Base-by-base conservation (phyloP, 2,329 filamentous ascomycete genomes). In the Daldinia eschscholtzii region DNA sequence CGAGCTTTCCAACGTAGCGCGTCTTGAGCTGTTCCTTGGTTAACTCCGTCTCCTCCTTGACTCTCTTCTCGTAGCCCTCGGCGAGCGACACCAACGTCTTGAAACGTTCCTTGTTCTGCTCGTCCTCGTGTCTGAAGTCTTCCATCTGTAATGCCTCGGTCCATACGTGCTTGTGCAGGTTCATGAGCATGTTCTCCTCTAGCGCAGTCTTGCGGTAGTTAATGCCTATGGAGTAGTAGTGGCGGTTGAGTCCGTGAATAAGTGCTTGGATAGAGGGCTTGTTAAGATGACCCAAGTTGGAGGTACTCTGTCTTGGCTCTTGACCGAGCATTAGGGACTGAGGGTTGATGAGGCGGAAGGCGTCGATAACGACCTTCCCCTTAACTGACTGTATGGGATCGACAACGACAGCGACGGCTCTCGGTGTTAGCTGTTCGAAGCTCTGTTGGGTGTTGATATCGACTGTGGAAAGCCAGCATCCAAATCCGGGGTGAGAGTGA, bases 121-220 rank as follows among this genome's bases (percentile, higher is more conserved):
- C 86, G 63, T 91, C 93, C 79, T 98, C 95, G 64, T 89, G 84
- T 72, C 91, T 88, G 87, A 99, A 99, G 81, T 98, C 94, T 68
- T 95, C 93, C 94, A 99, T 98, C 80, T 97, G 90, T 72, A 99
- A 82, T 4, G 95, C 96, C 81, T 99, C 96, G 0, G 97, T 99
- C 96, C 96, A 99, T 50, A 98, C 94, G 75, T 98, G 96, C 87
- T 99, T 99, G 88, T 99, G 96, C 73, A 99, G 85, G 80, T 99
- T 99, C 97, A 99, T 99, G 77, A 99, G 83, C 96, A 99, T 99
- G 82, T 97, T 98, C 86, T 99, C 97, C 81, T 99, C 96, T 57
- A 99, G 86, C 0, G 93, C 95, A 0, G 95, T 97, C 86, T 99
- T 99, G 79, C 95, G 88, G 83, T 99, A 99, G 83, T 98, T 94